Conservation (phyloP, 306 rosid species). For the Medicago ruthenica region DNA sequence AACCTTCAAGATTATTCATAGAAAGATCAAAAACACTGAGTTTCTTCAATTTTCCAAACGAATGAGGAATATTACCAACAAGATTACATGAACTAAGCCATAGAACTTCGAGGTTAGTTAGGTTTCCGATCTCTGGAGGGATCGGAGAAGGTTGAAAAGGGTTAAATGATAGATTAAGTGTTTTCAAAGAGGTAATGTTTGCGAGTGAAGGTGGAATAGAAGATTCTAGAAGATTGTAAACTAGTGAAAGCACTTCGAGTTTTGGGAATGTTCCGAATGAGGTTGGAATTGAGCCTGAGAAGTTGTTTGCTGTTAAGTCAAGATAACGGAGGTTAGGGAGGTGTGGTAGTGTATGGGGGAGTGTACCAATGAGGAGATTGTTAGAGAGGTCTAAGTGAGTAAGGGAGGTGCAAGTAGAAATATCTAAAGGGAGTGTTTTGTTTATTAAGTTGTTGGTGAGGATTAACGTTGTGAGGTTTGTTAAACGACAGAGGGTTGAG, state of each 20-base stretch:
- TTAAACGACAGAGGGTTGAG: slow-evolving; percentile 66
- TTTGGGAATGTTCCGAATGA: slow-evolving; percentile 62
- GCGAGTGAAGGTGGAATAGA: slow-evolving; percentile 63
- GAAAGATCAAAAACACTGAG: slow-evolving; percentile 73
- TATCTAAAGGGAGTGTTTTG: slow-evolving; percentile 56
- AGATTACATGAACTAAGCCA: slow-evolving; percentile 78
- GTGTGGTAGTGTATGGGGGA: slow-evolving; percentile 60
- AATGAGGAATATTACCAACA: slow-evolving; percentile 69
- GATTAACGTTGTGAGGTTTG: slow-evolving; percentile 55
- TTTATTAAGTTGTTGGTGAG: slow-evolving; percentile 77
- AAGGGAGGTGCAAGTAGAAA: slow-evolving; percentile 61
- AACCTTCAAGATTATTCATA: slow-evolving; percentile 58
- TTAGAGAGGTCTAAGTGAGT: slow-evolving; percentile 75
- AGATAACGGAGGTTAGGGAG: slow-evolving; percentile 62
- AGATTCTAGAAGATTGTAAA: slow-evolving; percentile 66
- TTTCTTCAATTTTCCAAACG: slow-evolving; percentile 59
- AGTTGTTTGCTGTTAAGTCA: slow-evolving; percentile 80
- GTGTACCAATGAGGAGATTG: slow-evolving; percentile 77
- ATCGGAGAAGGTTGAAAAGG: slow-evolving; percentile 67
- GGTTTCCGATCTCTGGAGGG: slow-evolving; percentile 73
- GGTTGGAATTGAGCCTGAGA: slow-evolving; percentile 72
- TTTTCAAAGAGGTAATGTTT: slow-evolving; percentile 63
- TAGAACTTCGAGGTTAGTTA: slow-evolving; percentile 63
- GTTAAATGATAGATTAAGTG: slow-evolving; percentile 83
- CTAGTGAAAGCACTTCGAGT: slow-evolving; percentile 72